Base-by-base conservation (phyloP, 2,329 filamentous ascomycete genomes). In the Arthroderma sp. region DNA sequence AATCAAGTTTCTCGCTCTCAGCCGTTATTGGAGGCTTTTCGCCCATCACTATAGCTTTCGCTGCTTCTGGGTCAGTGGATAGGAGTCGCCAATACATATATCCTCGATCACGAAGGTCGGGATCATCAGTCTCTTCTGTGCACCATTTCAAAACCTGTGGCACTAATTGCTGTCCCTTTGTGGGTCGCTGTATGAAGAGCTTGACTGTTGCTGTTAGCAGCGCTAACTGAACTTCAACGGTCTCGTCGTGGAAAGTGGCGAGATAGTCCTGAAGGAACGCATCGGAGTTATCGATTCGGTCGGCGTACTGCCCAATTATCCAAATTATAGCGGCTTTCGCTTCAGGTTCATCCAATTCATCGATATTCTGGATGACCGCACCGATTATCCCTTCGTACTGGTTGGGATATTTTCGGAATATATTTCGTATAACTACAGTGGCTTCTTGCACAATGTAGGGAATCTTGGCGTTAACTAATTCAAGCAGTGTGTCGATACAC, bases 1-100 rank as follows among this genome's bases (percentile, higher is more conserved):
- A 81, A 59, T 98, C 91, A 2, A 98, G 75, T 53, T 89, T 89
- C 66, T 98, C 91, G 29, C 85, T 88, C 64, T 98, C 91, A 31
- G 91, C 89, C 1, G 88, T 94, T 63, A 98, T 96, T 5, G 89
- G 77, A 5, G 91, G 91, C 62, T 98, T 98, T 54, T 94, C 84
- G 48, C 91, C 89, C 89, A 98, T 96, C 52, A 98, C 88, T 42
- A 98, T 78, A 50, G 80, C 72, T 60, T 84, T 91, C 1, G 91
- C 91, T 0, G 83, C 78, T 41, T 81, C 80, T 54, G 94, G 89
- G 61, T 95, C 88, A 0, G 87, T 93, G 1, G 87, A 94, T 1
- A 98, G 74, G 9, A 98, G 74, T 4, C 91, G 85, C 91, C 91
- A 98, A 71, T 98, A 98, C 88, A 98, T 96, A 70, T 95, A 98